Evolutionary conservation across 257 asterid genomes (phyloP).

Genomic region (Fraxinus americana): DNA sequence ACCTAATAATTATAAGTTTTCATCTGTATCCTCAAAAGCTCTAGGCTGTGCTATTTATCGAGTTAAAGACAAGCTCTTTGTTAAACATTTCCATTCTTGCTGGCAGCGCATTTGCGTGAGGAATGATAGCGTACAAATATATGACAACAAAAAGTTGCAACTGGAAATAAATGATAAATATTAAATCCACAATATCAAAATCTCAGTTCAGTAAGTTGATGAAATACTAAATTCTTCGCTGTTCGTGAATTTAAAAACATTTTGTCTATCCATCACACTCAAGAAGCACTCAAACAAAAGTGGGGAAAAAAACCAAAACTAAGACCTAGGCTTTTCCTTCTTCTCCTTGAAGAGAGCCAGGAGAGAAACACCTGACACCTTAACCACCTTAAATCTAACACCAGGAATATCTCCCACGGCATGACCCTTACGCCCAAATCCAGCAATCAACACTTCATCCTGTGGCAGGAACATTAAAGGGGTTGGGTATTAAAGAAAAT

Average conservation of each 20-base stretch:
- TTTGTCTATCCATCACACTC: conserved; percentile 14
- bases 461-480: conserved; percentile 22
- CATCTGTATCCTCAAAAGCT: too few relatives aligned
- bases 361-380: conserved; percentile 81
- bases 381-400: conserved; percentile 81
- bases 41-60: too few relatives aligned
- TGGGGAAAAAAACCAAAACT: conserved; percentile 1
- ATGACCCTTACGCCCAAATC: conserved; percentile 84
- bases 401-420: conserved; percentile 93
- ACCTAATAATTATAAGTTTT: too few relatives aligned
- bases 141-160: background rate
- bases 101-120: too few relatives aligned
- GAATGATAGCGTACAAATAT: too few relatives aligned
- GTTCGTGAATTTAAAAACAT: conserved; percentile 24
- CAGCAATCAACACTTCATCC: conserved; percentile 88
- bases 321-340: conserved; percentile 75
- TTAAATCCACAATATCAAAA: conserved; percentile 6
- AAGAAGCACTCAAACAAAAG: background rate
- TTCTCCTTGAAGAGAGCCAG: conserved; percentile 74
- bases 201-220: conserved; percentile 28
- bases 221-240: conserved; percentile 22
- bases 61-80: too few relatives aligned
- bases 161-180: background rate
- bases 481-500: background rate
- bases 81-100: too few relatives aligned